Evolutionary conservation across 257 asterid genomes (phyloP).

Genomic region (Capsicum baccatum): DNA sequence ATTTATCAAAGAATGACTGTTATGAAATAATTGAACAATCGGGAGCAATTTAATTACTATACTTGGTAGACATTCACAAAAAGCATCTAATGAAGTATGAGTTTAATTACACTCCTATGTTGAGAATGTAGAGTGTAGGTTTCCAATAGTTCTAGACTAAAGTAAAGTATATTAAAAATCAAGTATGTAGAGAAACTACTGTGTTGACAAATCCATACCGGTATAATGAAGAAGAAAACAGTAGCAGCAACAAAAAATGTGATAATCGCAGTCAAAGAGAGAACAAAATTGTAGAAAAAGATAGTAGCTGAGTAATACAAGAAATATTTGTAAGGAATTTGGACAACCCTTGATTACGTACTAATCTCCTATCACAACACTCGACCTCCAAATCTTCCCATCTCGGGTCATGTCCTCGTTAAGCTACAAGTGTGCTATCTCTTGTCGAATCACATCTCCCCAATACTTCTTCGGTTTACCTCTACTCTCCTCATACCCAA

Average conservation of each 20-base stretch:
- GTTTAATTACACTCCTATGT: no score
- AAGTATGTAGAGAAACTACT: neutral
- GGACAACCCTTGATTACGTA: neutral
- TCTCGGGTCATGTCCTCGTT: neutral
- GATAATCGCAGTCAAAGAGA: neutral
- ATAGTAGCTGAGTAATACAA: neutral
- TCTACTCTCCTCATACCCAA: no score
- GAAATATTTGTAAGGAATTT: neutral
- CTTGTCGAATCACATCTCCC: neutral
- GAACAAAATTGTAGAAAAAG: no score
- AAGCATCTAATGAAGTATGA: no score
- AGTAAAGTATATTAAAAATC: neutral
- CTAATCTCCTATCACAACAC: neutral
- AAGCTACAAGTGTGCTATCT: neutral
- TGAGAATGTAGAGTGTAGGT: neutral
- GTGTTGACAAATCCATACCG: neutral
- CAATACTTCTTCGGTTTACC: neutral
- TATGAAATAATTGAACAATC: no score
- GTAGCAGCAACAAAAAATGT: neutral
- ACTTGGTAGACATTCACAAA: no score
- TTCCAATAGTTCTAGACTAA: neutral
- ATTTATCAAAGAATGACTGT: no score
- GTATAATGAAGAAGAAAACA: neutral
- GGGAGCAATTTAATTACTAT: no score
- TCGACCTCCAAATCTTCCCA: neutral